Base-by-base conservation (phyloP, 2,329 filamentous ascomycete species). In the Paraphoma sp. region DNA sequence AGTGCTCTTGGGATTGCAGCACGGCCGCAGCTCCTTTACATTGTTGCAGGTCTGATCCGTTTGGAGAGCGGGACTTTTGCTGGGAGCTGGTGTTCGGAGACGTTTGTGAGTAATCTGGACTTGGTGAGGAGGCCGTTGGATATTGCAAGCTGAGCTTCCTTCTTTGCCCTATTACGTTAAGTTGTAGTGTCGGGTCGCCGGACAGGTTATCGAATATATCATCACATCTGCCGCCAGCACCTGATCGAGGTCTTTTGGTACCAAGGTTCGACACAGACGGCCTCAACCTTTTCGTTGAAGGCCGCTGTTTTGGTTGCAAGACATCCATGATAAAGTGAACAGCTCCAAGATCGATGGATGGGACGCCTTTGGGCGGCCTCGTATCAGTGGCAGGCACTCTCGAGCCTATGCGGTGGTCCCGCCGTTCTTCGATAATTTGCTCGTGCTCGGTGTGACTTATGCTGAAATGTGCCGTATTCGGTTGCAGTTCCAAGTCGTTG, bases 351-450 rank as follows among this genome's bases (percentile, higher is more conserved):
- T 29, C 50, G 11, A 74, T 18, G 1, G 48, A 51, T 5, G 61
- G 41, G 11, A 77, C 48, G 3, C 65, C 68, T 12, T 66, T 57
- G 9, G 78, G 74, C 17, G 77, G 72, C 18, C 59, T 65, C 4
- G 74, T 28, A 42, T 76, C 71, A 42, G 63, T 54, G 10, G 56
- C 51, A n/a, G 70, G 63, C 0, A 73, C 66, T n/a, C 64, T 62
- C 12, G 54, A 46, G 2, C 58, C 56, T 6, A 74, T 45, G 17
- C 65, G 68, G 51, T 74, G 70, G 12, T 42, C 48, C 52, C 53
- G 53, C 45, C 55, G 59, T 11, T 46, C 48, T 17, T 55, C 45
- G 7, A 53, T 18, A 16, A 60, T 29, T 9, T 43, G 14, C 23
- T 53, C 53, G 29, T 42, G 29, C 5, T 59, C 54, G 31, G 46